Conservation (phyloP, 495 filamentous ascomycete genomes). For the Durotheca rogersii region DNA sequence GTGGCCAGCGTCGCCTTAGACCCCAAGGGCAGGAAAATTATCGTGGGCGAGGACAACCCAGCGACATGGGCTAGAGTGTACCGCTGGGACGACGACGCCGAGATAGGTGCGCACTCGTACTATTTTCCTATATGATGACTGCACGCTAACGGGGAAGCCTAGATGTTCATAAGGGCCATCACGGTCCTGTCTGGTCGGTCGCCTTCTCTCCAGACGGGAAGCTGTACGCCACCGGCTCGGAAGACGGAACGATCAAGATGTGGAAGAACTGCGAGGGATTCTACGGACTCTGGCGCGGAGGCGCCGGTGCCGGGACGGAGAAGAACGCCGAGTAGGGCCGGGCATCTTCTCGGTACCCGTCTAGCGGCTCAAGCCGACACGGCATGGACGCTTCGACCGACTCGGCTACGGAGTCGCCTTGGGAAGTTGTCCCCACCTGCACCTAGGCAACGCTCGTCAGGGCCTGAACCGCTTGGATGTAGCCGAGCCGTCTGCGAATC, state of each 20-base stretch:
- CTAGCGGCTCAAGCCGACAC: conserved; percentile 4
- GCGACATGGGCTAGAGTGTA: conserved; percentile 96
- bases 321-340: conserved; percentile 29
- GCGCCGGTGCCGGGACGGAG: conserved; percentile 22
- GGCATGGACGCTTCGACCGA: conserved; percentile 1
- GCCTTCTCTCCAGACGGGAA: conserved; percentile 93
- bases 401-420: conserved; percentile 3
- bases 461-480: background rate
- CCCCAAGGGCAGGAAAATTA: conserved; percentile 72
- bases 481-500: background rate
- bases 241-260: conserved; percentile 96
- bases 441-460: background rate
- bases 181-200: conserved; percentile 94
- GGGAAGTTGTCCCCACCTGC: background rate
- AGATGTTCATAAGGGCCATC: conserved; percentile 95
- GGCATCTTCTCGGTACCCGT: conserved; percentile 6
- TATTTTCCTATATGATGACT: background rate
- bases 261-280: conserved; percentile 62
- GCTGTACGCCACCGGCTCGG: conserved; percentile 91
- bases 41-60: conserved; percentile 75
- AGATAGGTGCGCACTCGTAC: conserved; percentile 59
- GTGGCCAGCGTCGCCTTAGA: conserved; percentile 89
- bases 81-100: conserved; percentile 75
- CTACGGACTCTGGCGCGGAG: conserved; percentile 55
- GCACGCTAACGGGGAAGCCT: conserved; percentile 1